Conservation (phyloP, 345 rosid genomes). For the Rhizophora mangle region DNA sequence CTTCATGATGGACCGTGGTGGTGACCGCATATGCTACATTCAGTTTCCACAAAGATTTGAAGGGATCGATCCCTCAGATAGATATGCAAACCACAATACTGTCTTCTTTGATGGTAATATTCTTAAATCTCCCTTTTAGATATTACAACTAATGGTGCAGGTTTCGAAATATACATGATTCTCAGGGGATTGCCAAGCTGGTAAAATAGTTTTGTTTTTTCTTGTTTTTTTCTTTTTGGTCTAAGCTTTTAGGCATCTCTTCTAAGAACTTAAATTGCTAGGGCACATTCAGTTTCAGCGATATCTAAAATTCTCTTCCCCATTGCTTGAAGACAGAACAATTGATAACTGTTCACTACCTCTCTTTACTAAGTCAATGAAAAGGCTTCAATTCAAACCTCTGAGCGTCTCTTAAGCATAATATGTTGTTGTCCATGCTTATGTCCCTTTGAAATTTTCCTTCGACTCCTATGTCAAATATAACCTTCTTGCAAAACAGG, state of each 20-base stretch:
- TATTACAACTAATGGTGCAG: neutral
- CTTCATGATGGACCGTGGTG: constrained; percentile 98
- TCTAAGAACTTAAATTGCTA: too few relatives aligned
- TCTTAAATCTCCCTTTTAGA: neutral
- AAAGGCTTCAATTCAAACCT: too few relatives aligned
- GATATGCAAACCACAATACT: constrained; percentile 85
- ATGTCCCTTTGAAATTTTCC: neutral
- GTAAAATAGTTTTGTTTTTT: neutral
- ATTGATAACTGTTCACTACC: too few relatives aligned
- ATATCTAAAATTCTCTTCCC: too few relatives aligned
- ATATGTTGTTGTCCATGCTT: too few relatives aligned
- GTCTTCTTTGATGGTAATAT: constrained; percentile 79
- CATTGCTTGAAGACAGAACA: too few relatives aligned
- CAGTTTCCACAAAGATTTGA: constrained; percentile 94
- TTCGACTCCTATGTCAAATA: neutral
- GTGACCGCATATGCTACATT: constrained; percentile 82
- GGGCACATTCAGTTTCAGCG: too few relatives aligned
- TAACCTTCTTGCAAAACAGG: constrained; percentile 37
- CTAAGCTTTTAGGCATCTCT: too few relatives aligned
- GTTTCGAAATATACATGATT: too few relatives aligned
- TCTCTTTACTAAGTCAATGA: too few relatives aligned
- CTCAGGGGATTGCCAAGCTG: too few relatives aligned
- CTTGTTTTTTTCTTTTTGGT: neutral
- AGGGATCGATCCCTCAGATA: constrained; percentile 94
- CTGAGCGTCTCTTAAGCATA: too few relatives aligned